Base-by-base conservation (phyloP, 2,329 filamentous ascomycete species). In the Aspergillus alliaceus region DNA sequence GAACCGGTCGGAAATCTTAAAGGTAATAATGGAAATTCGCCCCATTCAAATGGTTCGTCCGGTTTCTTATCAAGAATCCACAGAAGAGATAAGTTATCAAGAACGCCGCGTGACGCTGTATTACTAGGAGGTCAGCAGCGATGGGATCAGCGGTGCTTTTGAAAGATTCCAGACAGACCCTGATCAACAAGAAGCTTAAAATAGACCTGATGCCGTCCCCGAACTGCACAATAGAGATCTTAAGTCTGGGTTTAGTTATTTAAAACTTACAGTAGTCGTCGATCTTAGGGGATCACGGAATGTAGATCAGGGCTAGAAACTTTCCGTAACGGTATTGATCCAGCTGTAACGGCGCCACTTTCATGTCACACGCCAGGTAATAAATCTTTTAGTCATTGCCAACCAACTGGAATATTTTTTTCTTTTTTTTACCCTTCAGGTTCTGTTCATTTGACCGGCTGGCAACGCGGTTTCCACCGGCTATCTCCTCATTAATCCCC, bases 401-500 rank as follows among this genome's bases (percentile, higher is more conserved):
- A 48, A 34, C 40, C 40, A 44, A 44, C 40, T n/a, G n/a, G n/a
- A 25, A 42, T 42, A 20, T 42, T 47, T 31, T 47, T 24, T n/a
- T n/a, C n/a, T n/a, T n/a, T n/a, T n/a, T n/a, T n/a, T n/a, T n/a
- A n/a, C n/a, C n/a, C n/a, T n/a, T n/a, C n/a, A n/a, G n/a, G n/a
- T n/a, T n/a, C n/a, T n/a, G 25, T 48, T 48, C 44, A 32, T 14
- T 31, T 32, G 44, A 48, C 44, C 44, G 44, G 44, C 44, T 48
- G n/a, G n/a, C 24, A 32, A 32, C 20, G 44, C 44, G 44, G 44
- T 48, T 48, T 48, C n/a, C 44, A 48, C 44, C 44, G 44, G 44
- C n/a, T 48, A 44, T 18, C 29, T 27, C 18, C 27, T 20, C 27
- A 22, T 48, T 27, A 25, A 47, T 32, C 44, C 12, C 44, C 11